These are phyloP conservation scores for Mrakiaceae sp. DNA, from an alignment of 1,284 basidiomycete genomes.

Conservation along the genomic window DNA sequence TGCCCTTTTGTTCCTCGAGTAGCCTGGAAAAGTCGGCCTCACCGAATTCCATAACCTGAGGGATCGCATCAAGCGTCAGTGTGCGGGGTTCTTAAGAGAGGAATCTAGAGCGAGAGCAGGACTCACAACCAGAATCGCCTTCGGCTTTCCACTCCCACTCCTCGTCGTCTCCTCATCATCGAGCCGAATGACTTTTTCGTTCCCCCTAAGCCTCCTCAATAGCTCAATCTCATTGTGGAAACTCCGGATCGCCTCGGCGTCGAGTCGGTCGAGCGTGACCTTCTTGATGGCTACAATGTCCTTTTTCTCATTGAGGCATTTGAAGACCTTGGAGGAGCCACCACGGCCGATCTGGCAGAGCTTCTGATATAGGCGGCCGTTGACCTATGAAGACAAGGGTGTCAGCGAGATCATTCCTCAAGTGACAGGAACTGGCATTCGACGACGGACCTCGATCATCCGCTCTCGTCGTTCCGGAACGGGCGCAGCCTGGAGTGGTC, in stretches of 20 bases:
- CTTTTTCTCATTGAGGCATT: constrained; percentile 63
- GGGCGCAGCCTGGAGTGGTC: neutral
- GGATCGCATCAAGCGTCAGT: constrained; percentile 9
- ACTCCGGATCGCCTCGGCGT: constrained; percentile 72
- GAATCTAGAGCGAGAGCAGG: neutral
- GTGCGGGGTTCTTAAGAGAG: neutral
- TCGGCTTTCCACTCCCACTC: constrained; percentile 48
- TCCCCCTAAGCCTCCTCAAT: constrained; percentile 73
- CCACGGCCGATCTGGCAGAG: constrained; percentile 82
- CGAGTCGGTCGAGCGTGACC: constrained; percentile 72
- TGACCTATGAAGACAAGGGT: constrained; percentile 42
- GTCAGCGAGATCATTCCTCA: too few relatives aligned
- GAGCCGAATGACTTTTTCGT: constrained; percentile 75
- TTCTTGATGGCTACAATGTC: constrained; percentile 80
- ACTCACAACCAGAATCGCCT: constrained; percentile 55
- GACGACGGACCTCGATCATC: neutral
- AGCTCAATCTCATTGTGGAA: constrained; percentile 90
- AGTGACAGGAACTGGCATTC: neutral
- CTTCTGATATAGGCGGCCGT: constrained; percentile 67
- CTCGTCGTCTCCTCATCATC: constrained; percentile 67
- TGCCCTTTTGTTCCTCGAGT: constrained; percentile 65
- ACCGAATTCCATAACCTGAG: constrained; percentile 76
- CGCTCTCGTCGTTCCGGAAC: neutral
- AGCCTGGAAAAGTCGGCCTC: constrained; percentile 77
- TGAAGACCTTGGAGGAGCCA: constrained; percentile 85